Base-by-base conservation (phyloP, 176 grass and related monocot genomes). In the Elymus sibiricus region DNA sequence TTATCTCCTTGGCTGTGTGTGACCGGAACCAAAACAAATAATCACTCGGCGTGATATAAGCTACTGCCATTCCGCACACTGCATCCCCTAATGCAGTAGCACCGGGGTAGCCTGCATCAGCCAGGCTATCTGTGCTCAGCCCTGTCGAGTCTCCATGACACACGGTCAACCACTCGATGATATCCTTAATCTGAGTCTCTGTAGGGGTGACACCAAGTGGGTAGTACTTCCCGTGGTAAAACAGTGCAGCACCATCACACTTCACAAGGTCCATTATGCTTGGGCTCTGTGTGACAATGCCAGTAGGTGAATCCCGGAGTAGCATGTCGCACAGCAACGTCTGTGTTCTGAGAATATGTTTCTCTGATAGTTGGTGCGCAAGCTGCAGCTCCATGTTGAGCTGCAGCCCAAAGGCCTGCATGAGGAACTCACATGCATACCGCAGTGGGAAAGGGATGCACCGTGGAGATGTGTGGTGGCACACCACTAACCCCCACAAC, bases 261-360 rank as follows among this genome's bases (percentile, higher is more conserved):
- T 96, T 99, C 63, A 99, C 97, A 42, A 99, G 89, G 85, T 99
- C 97, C 94, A 96, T 99, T 42, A 94, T 99, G 86, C 97, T 99
- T 26, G 97, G 97, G 53, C 92, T 99, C 89, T 99, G 97, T 2
- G 90, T 99, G 86, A 96, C 92, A 28, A 99, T 99, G 26, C 97
- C 97, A 42, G 90, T 90, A n/a, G 94, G 94, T 0, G 97, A 94
- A 82, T 99, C 97, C 68, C 97, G 84, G 53, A 99, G 88, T 59
- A 99, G 86, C 97, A 96, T 99, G 86, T 99, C 97, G 65, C 94
- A 99, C 37, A 99, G 64, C n/a, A 99, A 72, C 3, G 97, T 99
- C 73, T 99, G 97, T 22, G 92, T 99, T 70, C 88, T 86, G 69
- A 99, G 81, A 27, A 99, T 96, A 79, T 88, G 94, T 58, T 99